Conservation (phyloP, 176 grass and related monocot species). For the Panicum miliaceum region DNA sequence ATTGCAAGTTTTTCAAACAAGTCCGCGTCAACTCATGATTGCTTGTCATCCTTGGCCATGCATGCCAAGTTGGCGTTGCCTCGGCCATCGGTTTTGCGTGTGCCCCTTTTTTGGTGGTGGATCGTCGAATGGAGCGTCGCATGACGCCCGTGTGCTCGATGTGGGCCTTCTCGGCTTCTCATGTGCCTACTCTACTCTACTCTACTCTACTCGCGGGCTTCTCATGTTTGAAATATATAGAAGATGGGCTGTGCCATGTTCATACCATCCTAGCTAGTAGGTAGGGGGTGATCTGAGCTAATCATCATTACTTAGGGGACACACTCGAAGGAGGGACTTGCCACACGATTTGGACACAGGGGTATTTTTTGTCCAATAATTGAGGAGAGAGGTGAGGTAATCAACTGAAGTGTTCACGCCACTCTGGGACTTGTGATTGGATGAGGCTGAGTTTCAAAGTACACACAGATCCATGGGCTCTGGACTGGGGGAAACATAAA, state of each 20-base stretch:
- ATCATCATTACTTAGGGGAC: neutral
- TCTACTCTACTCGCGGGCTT: no score
- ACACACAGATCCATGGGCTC: neutral
- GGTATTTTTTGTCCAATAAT: slow-evolving; percentile 13
- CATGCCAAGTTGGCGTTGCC: neutral
- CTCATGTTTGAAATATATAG: neutral
- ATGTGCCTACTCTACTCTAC: neutral
- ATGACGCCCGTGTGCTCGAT: neutral
- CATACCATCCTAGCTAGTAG: neutral
- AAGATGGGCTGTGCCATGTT: neutral
- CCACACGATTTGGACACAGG: neutral
- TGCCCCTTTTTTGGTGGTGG: neutral
- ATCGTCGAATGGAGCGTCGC: neutral
- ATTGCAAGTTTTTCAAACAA: neutral
- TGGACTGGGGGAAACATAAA: neutral
- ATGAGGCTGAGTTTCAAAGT: neutral
- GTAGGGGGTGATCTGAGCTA: neutral
- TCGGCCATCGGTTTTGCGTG: neutral
- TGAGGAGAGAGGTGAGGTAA: neutral
- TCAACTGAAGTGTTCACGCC: neutral
- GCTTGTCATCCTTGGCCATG: neutral
- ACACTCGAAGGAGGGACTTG: neutral
- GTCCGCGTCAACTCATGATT: neutral
- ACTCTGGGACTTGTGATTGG: neutral
- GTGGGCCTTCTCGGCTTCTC: neutral